Evolutionary conservation across 108 stramenopile species (phyloP).

Genomic region (Cyclotella baltica): DNA sequence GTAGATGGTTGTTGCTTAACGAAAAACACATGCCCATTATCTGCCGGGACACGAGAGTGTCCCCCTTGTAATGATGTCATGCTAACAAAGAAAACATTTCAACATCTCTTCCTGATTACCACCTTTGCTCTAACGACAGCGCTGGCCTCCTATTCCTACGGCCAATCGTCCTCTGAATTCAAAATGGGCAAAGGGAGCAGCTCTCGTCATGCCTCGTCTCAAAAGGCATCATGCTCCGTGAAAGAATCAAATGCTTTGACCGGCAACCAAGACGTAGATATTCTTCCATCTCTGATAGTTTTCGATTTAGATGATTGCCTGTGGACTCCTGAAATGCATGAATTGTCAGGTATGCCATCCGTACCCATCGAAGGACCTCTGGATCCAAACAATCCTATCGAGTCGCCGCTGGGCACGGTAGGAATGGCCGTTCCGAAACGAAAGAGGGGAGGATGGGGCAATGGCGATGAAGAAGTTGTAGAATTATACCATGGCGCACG

Average conservation of each 20-base stretch:
- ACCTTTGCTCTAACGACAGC: not conserved
- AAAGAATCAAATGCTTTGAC: not conserved
- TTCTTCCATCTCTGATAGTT: constrained; percentile 70
- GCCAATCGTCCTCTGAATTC: not conserved
- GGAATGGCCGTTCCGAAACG: constrained; percentile 33
- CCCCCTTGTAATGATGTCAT: too few species aligned
- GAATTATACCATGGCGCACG: constrained; percentile 58
- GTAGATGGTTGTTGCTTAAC: too few species aligned
- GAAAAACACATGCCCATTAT: too few species aligned
- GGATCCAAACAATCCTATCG: constrained; percentile 44
- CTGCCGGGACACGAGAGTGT: too few species aligned
- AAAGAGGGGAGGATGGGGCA: constrained; percentile 26
- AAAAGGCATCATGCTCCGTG: not conserved
- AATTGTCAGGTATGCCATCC: constrained; percentile 59
- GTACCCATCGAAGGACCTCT: constrained; percentile 63
- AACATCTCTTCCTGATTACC: not conserved
- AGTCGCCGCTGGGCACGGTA: constrained; percentile 39
- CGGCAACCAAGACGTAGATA: not conserved
- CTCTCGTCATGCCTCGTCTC: not conserved
- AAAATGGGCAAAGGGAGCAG: not conserved
- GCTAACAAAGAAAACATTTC: not conserved
- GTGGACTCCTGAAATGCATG: constrained; percentile 83
- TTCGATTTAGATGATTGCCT: constrained; percentile 81
- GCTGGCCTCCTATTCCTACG: too few species aligned
- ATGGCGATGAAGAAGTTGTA: constrained; percentile 42